phyloP scores from a whole-genome alignment of 805 yeast species.

The Nakazawaea ernobii region DNA sequence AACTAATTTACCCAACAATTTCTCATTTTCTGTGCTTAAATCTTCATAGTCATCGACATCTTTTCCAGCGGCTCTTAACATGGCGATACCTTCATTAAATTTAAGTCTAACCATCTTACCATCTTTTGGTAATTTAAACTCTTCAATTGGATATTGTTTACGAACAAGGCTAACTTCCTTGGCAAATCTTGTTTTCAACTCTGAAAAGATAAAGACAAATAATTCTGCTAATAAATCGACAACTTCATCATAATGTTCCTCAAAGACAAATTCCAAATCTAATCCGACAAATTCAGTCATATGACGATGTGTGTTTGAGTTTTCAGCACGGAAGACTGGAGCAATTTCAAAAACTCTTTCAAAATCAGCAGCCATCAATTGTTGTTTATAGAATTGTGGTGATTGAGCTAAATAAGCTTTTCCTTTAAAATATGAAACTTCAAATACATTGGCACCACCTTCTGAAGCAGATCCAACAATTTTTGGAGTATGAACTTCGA shows the following conservation, averaged over 20 bases:
- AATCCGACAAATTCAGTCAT: slow-evolving; percentile 98
- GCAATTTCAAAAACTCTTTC: slow-evolving; percentile 95
- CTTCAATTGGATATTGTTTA: slow-evolving; percentile 95
- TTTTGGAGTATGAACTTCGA: slow-evolving; percentile 96
- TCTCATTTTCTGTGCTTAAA: slow-evolving; percentile 90
- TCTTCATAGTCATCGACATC: slow-evolving; percentile 86
- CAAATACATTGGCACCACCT: slow-evolving; percentile 97
- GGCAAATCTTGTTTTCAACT: slow-evolving; percentile 73
- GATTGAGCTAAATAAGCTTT: slow-evolving; percentile 95
- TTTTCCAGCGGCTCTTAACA: slow-evolving; percentile 84
- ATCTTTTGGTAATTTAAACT: slow-evolving; percentile 87
- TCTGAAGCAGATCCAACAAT: slow-evolving; percentile 93
- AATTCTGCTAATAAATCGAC: slow-evolving; percentile 49
- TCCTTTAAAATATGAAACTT: slow-evolving; percentile 86
- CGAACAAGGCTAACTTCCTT: slow-evolving; percentile 86
- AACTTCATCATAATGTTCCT: slow-evolving; percentile 96
- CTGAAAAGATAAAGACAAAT: slow-evolving; percentile 82
- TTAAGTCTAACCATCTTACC: slow-evolving; percentile 90
- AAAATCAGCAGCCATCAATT: slow-evolving; percentile 95
- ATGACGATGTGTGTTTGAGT: slow-evolving; percentile 98
- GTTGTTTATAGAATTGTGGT: slow-evolving; percentile 97
- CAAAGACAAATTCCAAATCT: slow-evolving; percentile 97
- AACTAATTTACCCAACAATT: slow-evolving; percentile 83
- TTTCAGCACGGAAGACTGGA: slow-evolving; percentile 98
- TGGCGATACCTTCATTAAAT: slow-evolving; percentile 84